Conservation (phyloP, 2,329 filamentous ascomycete species). For the Bipolaris victoriae region DNA sequence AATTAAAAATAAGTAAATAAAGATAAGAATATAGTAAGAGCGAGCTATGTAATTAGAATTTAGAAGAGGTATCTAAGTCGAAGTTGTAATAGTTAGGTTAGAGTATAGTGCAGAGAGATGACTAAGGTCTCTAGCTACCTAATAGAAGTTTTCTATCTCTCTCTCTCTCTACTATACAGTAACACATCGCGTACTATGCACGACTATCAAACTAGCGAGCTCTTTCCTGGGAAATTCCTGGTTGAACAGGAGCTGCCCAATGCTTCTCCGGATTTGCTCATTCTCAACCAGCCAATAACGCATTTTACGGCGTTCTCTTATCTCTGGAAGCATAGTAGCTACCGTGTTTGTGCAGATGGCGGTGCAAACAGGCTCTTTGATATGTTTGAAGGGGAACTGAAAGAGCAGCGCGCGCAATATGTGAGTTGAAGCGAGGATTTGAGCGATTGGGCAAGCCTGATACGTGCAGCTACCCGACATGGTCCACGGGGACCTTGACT, state of each 20-base stretch:
- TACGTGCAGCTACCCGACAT: slow-evolving; percentile 54
- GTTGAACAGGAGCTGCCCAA: slow-evolving; percentile 25
- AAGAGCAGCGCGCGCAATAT: slow-evolving; percentile 33
- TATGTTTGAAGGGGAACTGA: slow-evolving; percentile 47
- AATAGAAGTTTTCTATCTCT: too few species aligned
- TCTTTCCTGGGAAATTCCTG: slow-evolving; percentile 39
- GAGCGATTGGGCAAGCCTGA: slow-evolving; percentile 17
- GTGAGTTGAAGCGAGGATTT: slow-evolving; percentile 29
- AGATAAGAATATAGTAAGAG: too few species aligned
- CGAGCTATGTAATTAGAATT: too few species aligned
- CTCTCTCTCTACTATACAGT: too few species aligned
- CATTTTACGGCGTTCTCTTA: slow-evolving; percentile 58
- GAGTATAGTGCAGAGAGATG: too few species aligned
- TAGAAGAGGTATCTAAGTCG: too few species aligned
- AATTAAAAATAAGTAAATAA: too few species aligned
- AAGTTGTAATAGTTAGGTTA: too few species aligned
- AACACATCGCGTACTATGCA: too few species aligned
- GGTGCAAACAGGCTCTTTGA: slow-evolving; percentile 79
- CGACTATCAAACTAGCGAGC: slow-evolving; percentile 1
- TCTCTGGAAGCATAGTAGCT: slow-evolving; percentile 61
- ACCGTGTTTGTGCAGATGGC: slow-evolving; percentile 85
- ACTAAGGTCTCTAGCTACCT: too few species aligned
- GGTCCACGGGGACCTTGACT: slow-evolving; percentile 93
- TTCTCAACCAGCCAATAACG: slow-evolving; percentile 54
- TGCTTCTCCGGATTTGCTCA: slow-evolving; percentile 46